Evolutionary conservation across 225 moss, liverwort and hornwort genomes (phyloP), one percentile per base, ranked within the genome.

Genomic region (Asterella californica): DNA sequence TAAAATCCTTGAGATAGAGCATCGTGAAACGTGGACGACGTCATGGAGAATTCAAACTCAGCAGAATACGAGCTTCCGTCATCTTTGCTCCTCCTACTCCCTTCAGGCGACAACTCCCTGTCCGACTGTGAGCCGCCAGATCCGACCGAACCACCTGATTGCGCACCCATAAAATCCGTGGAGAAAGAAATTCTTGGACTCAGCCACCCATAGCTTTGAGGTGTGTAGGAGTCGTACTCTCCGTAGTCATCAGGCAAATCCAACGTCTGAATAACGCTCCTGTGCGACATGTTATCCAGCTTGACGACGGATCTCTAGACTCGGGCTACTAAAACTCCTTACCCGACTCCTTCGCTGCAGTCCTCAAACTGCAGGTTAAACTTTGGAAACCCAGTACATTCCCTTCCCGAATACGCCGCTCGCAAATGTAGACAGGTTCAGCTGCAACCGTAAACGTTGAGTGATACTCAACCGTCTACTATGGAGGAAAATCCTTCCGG

Each of bases 21-120:
- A 73, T 91, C 90, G 57, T 88, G 53, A 21, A 69, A 79, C 55
- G 90, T 83, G 45, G 90, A 88, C 10, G 91, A 80, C 49, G 90
- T 86, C 92, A 94, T 90, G 47, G 90, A 91, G 54, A 97, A 94
- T 84, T 94, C 94, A 65, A 97, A 97, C 78, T 78, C 78, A 1
- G 79, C 25, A 5, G 84, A 80, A 22, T 46, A 80, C 22, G 38
- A 73, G 7, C 76, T 74, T 2, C 50, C 76, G 38, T 82, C 81
- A 2, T 81, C 78, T 62, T n/a, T 76, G 46, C 63, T 78, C 27
- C 21, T 33, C 61, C 74, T 82, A 61, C 79, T 79, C 54, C 80
- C 80, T 32, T 84, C 87, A 6, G 82, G 74, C 5, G 75, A 75
- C 36, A 30, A 48, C 5, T 74, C 36, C 32, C 52, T 77, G 6